Evolutionary conservation across 768 basidiomycete species (phyloP).

Genomic region (Tylopilus sp.): DNA sequence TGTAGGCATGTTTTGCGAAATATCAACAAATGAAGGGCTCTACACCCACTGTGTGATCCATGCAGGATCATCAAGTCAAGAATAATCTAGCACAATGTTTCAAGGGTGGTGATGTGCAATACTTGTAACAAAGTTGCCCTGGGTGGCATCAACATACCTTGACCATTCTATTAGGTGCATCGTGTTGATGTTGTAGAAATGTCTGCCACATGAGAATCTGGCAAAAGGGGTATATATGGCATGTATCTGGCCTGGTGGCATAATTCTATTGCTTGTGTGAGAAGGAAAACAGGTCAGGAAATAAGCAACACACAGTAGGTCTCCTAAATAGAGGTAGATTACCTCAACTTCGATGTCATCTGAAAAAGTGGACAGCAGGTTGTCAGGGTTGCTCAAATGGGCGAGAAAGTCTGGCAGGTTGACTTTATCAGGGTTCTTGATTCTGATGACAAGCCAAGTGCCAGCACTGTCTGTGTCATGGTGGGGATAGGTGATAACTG

Average conservation of each 20-base stretch:
- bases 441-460: not conserved
- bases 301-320: no score
- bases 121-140: not conserved
- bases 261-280: no score
- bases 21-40: no score
- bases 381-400: no score
- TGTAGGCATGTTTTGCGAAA: not conserved
- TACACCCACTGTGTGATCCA: not conserved
- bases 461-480: not conserved
- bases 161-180: slow-evolving; percentile 3
- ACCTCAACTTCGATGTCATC: no score
- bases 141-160: not conserved
- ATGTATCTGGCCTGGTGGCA: slow-evolving; percentile 4
- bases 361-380: no score
- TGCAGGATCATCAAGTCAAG: not conserved
- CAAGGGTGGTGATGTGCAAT: not conserved
- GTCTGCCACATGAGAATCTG: not conserved
- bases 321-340: no score
- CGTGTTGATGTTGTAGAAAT: slow-evolving; percentile 7
- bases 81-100: not conserved
- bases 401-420: no score
- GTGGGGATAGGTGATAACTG: not conserved
- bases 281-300: no score
- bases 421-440: not conserved
- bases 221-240: slow-evolving; percentile 1